These are phyloP conservation scores for Pinus albicaulis DNA, from an alignment of 75 land plant species.

Conservation along the genomic window DNA sequence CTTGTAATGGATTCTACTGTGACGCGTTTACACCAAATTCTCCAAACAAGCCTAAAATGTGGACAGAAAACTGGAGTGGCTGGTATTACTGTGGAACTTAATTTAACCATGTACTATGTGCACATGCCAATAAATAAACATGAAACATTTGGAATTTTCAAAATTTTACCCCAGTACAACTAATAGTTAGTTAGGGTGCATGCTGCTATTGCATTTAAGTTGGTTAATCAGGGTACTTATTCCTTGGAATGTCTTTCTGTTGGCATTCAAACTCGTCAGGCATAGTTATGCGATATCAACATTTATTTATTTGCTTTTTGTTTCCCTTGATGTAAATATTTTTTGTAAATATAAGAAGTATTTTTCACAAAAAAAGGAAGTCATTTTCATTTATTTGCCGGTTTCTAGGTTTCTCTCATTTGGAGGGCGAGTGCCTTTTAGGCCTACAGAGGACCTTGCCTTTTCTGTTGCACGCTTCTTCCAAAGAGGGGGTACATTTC, in stretches of 20 bases:
- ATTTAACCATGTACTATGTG: neutral
- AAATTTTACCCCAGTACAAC: neutral
- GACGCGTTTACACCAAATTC: conserved; percentile 63
- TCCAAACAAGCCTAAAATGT: conserved; percentile 56
- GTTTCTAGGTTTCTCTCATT: conserved; percentile 24
- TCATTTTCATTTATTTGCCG: neutral
- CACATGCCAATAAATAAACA: neutral
- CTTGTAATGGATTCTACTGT: conserved; percentile 83
- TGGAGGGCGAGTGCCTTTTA: conserved; percentile 26
- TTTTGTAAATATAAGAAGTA: neutral
- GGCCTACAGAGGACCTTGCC: conserved; percentile 62
- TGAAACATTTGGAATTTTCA: neutral
- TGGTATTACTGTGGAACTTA: conserved; percentile 34
- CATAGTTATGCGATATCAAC: neutral
- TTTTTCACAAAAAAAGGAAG: neutral
- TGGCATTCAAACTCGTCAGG: neutral
- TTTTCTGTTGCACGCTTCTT: conserved; percentile 62
- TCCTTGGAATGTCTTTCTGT: neutral
- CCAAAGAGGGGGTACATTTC: conserved; percentile 56
- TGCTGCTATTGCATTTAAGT: neutral
- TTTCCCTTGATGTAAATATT: neutral
- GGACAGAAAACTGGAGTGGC: conserved; percentile 89
- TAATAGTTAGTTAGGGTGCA: neutral
- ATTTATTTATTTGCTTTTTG: neutral
- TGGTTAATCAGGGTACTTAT: neutral